Base-by-base conservation (phyloP, 345 rosid genomes). In the Eucalyptus caleyi region DNA sequence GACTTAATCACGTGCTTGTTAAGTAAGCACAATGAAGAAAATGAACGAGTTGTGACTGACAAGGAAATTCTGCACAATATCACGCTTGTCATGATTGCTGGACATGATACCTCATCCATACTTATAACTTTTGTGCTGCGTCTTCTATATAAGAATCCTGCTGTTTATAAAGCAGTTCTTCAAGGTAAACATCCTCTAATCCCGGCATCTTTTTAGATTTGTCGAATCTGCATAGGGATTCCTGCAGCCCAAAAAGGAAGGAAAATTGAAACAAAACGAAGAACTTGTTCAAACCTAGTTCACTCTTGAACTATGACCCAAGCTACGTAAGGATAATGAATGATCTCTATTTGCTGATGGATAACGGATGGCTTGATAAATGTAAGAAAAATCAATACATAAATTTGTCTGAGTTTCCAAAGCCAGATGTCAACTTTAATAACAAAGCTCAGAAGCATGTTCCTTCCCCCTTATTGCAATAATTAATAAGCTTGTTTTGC, bases 1-100 rank as follows among this genome's bases (percentile, higher is more conserved):
- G 96, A 96, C 85, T 96, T 93, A 86, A 93, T 93, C 81, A 93
- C 92, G 86, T 90, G 88, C 92, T n/a, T 94, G 90, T 91, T 96
- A 32, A 91, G 91, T 91, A 88, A 53, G 54, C 69, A 65, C 10
- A 11, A 91, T 5, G 85, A 89, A 27, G 87, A 89, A 5, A 89
- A 87, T 10, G 89, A 89, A 24, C 65, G 53, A 88, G 90, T 77
- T 16, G 53, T 95, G 40, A 91, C 91, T 24, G 93, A 93, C 87
- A 86, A 92, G 88, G 96, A 95, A 93, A 94, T 94, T 49, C 67
- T 94, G 50, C 92, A 95, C 45, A 94, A 93, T 82, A 89, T 88
- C 24, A 91, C 72, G 93, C 93, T 95, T 51, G 91, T 94, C 89
- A 95, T 96, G 96, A 91, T 88, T 80, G 95, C 94, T 9, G 95